Base-by-base conservation (phyloP, 495 filamentous ascomycete species). In the Penicillium lividum region DNA sequence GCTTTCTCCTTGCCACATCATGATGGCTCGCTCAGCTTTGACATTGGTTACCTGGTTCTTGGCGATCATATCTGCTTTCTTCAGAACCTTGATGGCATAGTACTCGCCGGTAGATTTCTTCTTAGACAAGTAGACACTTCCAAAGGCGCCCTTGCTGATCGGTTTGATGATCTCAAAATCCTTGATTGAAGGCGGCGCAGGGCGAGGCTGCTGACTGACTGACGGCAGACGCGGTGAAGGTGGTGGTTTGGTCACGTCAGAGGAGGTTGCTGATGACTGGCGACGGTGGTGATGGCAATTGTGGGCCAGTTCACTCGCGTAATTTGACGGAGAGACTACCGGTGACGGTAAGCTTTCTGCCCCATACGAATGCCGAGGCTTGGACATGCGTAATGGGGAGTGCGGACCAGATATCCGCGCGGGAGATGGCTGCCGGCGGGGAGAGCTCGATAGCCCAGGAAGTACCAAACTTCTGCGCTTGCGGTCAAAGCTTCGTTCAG, bases 1-100 rank as follows among this genome's bases (percentile, higher is more conserved):
- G 73, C 94, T 98, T 68, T 98, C 94, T 28, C 95, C 95, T 77
- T 98, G 95, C 86, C 94, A 96, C 95, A 98, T 98, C 94, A 98
- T 97, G 65, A 98, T 98, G n/a, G 95, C 95, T 61, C 94, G 84
- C 73, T 98, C 94, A 10, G 95, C 94, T 75, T 98, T 97, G 60
- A 98, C 94, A 68, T 98, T 98, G 48, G 93, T 97, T 65, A 98
- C 92, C 71, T 98, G 94, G 73, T 98, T 98, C 72, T 98, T 98
- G 52, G 95, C 95, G 60, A 98, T 91, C 94, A 98, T 98, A 76
- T 98, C 94, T 9, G 95, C 93, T 70, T 98, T 98, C 75, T 97
- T 97, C 55, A 98, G 71, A 15, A 97, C 95, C 69, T 98, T 98
- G 77, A 98, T 97, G 4, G 94, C 94, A 73, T 90, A 98, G 71